A percentile compares a stretch with the other conserved stretches of the same genome.
phyloP scores from a whole-genome alignment of 371 early-diverging fungal species.

The Cokeromyces recurvatus region DNA sequence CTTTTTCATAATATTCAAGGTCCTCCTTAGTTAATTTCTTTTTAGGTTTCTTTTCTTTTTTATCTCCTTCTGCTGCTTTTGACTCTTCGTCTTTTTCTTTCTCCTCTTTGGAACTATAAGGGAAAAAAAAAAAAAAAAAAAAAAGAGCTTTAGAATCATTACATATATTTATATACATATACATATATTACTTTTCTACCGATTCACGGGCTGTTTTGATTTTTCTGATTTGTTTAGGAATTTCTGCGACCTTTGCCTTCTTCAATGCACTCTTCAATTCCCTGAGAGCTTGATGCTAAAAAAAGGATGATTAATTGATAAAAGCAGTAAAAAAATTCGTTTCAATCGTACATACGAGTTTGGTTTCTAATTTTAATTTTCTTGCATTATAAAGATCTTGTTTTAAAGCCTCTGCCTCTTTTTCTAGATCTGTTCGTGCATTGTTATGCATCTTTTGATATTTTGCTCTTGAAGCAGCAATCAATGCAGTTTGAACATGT shows the following conservation, averaged over 20 bases:
- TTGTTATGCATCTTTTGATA: conserved; percentile 12
- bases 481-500: conserved; percentile 18
- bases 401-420: conserved; percentile 2
- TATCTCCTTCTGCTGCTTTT: not conserved
- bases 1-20: conserved; percentile 24
- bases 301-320: not conserved
- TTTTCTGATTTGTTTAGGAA: conserved; percentile 32
- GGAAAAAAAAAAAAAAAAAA: not conserved
- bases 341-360: conserved; percentile 21
- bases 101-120: not conserved
- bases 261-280: conserved; percentile 30
- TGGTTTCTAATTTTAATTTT: conserved; percentile 28
- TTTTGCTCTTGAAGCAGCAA: conserved; percentile 24
- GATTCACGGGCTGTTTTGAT: conserved; percentile 18
- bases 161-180: not conserved
- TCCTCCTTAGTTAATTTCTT: conserved; percentile 17
- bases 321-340: not conserved
- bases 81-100: conserved; percentile 1
- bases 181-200: conserved; percentile 7
- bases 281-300: conserved; percentile 33
- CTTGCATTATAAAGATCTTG: conserved; percentile 15
- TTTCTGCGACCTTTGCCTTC: conserved; percentile 28
- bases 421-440: not conserved
- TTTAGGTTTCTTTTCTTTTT: conserved; percentile 3
- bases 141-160: too few species aligned